These are phyloP conservation scores for Metschnikowia santaceciliae DNA, from an alignment of 805 yeast species.

Conservation along the genomic window DNA sequence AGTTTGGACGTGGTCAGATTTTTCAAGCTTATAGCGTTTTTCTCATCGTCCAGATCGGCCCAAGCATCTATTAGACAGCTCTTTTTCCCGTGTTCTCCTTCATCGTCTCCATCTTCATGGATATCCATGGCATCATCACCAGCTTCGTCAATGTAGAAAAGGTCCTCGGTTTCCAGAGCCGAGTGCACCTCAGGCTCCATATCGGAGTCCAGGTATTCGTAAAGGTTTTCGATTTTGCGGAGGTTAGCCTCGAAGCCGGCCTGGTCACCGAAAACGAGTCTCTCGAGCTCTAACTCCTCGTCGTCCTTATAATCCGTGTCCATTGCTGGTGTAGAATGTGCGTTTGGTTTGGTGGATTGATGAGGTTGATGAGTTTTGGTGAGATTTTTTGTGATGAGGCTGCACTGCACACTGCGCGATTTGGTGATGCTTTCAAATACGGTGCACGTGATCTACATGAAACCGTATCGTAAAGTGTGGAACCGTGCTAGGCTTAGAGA, in stretches of 20 bases:
- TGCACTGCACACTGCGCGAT: not conserved
- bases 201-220: conserved; percentile 42
- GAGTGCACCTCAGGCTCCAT: conserved; percentile 23
- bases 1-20: conserved; percentile 67
- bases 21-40: conserved; percentile 54
- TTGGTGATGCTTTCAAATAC: too few species aligned
- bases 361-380: not conserved
- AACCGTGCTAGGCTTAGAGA: too few species aligned
- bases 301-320: conserved; percentile 58
- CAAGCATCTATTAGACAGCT: conserved; percentile 36
- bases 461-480: too few species aligned
- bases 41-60: conserved; percentile 91
- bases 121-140: conserved; percentile 28
- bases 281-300: conserved; percentile 77
- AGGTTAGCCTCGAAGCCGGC: conserved; percentile 68
- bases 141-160: conserved; percentile 44
- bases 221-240: conserved; percentile 56
- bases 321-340: not conserved
- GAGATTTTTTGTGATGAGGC: not conserved
- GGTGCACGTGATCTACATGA: too few species aligned
- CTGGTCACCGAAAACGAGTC: conserved; percentile 83
- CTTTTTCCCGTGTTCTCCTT: conserved; percentile 26
- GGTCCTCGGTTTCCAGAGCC: conserved; percentile 27
- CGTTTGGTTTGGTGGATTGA: not conserved
- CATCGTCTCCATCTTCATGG: conserved; percentile 23